A percentile compares a stretch with the other conserved stretches of the same genome.
These are phyloP conservation scores for Diddensiella transvaalensis DNA, from an alignment of 805 yeast genomes.

Conservation along the genomic window DNA sequence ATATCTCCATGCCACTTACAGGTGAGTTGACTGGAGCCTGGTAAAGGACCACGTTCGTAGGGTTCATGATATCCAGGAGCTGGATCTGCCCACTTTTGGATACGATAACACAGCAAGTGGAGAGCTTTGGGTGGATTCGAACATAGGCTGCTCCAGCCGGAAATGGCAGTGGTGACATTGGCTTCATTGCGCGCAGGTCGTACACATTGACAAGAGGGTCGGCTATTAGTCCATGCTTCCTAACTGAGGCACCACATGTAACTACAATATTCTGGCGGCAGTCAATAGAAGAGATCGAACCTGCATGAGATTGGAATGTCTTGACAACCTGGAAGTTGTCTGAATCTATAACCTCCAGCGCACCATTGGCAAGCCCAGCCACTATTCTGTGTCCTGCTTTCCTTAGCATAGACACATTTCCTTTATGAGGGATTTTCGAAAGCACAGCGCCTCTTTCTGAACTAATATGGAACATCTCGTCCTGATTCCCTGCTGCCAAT, in stretches of 20 bases:
- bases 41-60: constrained; percentile 59
- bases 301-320: constrained; percentile 35
- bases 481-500: constrained; percentile 31
- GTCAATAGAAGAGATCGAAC: constrained; percentile 38
- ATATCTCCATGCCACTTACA: constrained; percentile 50
- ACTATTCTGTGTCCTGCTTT: constrained; percentile 26
- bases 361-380: constrained; percentile 34
- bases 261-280: constrained; percentile 39
- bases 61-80: constrained; percentile 78
- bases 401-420: constrained; percentile 10
- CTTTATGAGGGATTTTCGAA: constrained; percentile 13
- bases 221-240: constrained; percentile 54
- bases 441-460: constrained; percentile 36
- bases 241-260: constrained; percentile 71
- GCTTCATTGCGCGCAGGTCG: constrained; percentile 69
- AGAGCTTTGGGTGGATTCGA: constrained; percentile 79
- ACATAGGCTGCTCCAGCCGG: constrained; percentile 87
- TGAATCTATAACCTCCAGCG: constrained; percentile 36
- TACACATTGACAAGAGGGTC: constrained; percentile 84
- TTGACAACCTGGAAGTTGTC: constrained; percentile 31
- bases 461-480: constrained; percentile 32
- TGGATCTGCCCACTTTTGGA: constrained; percentile 80
- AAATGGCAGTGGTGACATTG: constrained; percentile 77
- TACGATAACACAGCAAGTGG: constrained; percentile 70
- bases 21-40: constrained; percentile 57